These are phyloP conservation scores for Rhizophora apiculata DNA, from an alignment of 345 rosid species.

Conservation along the genomic window DNA sequence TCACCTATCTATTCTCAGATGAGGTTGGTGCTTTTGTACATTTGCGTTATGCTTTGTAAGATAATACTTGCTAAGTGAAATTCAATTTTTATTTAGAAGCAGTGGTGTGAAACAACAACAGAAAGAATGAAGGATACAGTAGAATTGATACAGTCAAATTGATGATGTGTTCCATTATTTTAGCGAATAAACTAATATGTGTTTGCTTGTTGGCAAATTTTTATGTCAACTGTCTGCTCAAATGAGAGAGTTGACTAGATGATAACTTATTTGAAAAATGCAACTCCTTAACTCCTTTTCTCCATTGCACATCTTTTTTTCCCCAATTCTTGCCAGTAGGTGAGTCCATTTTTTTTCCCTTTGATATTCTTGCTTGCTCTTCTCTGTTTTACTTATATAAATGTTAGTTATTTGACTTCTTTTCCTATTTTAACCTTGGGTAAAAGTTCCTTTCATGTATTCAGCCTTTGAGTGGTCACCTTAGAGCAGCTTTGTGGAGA, in stretches of 20 bases:
- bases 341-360: background rate
- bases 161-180: background rate
- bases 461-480: conserved; percentile 77
- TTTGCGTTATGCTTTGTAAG: too few relatives aligned
- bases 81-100: background rate
- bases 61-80: background rate
- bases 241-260: too few relatives aligned
- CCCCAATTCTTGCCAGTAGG: too few relatives aligned
- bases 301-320: too few relatives aligned
- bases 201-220: background rate
- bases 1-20: conserved; percentile 54
- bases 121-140: background rate
- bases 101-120: background rate
- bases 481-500: conserved; percentile 68
- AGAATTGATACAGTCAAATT: background rate
- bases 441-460: conserved; percentile 62
- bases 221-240: too few relatives aligned
- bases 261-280: too few relatives aligned
- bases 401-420: conserved; percentile 1
- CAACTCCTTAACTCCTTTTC: too few relatives aligned
- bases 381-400: conserved; percentile 1
- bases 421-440: conserved; percentile 13
- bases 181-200: background rate
- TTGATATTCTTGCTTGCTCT: background rate
- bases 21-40: conserved; percentile 52